Percentiles rank a stretch among this genome's conserved stretches.
Conservation (phyloP, 306 rosid genomes). For the Calophaca sinica region DNA sequence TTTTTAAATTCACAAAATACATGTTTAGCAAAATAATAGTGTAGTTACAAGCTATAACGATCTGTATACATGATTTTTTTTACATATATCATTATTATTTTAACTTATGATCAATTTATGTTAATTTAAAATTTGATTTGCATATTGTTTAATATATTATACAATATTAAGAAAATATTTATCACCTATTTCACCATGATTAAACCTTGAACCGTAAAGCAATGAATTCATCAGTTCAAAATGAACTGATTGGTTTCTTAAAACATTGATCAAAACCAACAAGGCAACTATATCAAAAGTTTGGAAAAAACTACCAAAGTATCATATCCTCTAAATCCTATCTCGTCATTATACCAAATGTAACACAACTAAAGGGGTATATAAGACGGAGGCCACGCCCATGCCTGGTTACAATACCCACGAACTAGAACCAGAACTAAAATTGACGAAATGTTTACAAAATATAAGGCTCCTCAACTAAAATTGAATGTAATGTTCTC, state of each 20-base stretch:
- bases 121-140: too few relatives aligned
- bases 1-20: too few relatives aligned
- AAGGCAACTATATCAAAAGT: not conserved
- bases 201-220: too few relatives aligned
- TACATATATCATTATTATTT: too few relatives aligned
- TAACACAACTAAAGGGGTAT: slow-evolving; percentile 38
- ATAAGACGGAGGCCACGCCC: not conserved
- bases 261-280: not conserved
- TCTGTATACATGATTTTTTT: too few relatives aligned
- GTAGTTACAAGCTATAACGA: too few relatives aligned
- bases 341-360: slow-evolving; percentile 33
- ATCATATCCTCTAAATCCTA: slow-evolving; percentile 38
- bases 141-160: too few relatives aligned
- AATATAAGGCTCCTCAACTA: slow-evolving; percentile 38
- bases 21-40: too few relatives aligned
- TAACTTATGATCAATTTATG: too few relatives aligned
- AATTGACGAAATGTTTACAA: slow-evolving; percentile 38
- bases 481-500: slow-evolving; percentile 41
- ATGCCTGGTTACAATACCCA: slow-evolving; percentile 26
- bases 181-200: too few relatives aligned
- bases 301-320: not conserved
- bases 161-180: too few relatives aligned
- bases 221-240: not conserved
- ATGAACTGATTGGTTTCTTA: not conserved
- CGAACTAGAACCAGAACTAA: slow-evolving; percentile 30